A percentile compares a stretch with the other conserved stretches of the same genome.
phyloP scores from a whole-genome alignment of 2,329 filamentous ascomycete species.

The Aspergillus flavus region DNA sequence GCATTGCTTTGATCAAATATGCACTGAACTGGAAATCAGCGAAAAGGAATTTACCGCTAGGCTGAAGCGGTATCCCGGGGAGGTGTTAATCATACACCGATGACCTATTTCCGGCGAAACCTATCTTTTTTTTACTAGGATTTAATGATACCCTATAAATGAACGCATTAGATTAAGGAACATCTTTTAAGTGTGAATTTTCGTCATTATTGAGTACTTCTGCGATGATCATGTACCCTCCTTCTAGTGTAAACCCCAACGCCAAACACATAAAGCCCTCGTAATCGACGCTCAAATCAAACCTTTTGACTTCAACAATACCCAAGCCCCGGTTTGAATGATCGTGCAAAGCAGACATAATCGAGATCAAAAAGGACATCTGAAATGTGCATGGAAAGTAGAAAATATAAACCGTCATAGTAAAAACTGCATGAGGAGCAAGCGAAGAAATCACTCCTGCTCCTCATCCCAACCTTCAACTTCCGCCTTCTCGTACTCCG shows the following conservation, averaged over 20 bases:
- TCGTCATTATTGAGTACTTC: background rate
- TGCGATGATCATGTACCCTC: background rate
- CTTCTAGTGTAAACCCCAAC: conserved; percentile 4
- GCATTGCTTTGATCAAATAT: conserved; percentile 55
- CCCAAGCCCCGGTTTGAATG: background rate
- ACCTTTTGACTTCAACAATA: background rate
- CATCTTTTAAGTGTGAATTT: background rate
- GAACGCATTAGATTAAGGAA: background rate
- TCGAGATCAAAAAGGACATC: background rate
- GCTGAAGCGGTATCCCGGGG: conserved; percentile 46
- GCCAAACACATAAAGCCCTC: background rate
- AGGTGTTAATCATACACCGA: conserved; percentile 51
- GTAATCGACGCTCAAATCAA: background rate
- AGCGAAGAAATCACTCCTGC: conserved; percentile 56
- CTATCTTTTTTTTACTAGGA: background rate
- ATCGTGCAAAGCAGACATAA: background rate
- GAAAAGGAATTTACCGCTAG: conserved; percentile 48
- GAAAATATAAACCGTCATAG: conserved; percentile 4
- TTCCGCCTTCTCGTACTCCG: conserved; percentile 71
- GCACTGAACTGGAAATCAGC: conserved; percentile 52
- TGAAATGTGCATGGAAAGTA: conserved; percentile 1
- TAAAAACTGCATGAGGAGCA: background rate
- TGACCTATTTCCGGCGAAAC: conserved; percentile 26
- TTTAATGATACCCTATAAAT: conserved; percentile 16
- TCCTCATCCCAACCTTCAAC: conserved; percentile 81